phyloP scores from a whole-genome alignment of 805 yeast species.

The Ogataea methylovora region DNA sequence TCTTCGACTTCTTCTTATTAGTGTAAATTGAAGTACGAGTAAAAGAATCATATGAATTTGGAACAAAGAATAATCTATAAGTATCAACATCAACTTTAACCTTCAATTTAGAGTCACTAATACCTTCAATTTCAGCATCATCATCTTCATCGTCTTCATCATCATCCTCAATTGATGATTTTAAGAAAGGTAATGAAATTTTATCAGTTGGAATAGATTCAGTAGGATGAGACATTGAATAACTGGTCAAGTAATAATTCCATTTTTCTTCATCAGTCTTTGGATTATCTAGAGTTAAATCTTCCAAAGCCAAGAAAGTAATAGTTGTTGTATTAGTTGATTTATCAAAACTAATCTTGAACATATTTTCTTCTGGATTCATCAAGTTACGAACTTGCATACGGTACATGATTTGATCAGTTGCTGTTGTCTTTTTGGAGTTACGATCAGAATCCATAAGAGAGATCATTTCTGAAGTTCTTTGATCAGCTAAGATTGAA shows the following conservation, averaged over 20 bases:
- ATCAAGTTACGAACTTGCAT: conserved; percentile 78
- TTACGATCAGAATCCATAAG: conserved; percentile 79
- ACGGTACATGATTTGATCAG: conserved; percentile 84
- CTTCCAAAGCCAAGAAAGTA: conserved; percentile 83
- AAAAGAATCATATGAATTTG: conserved; percentile 72
- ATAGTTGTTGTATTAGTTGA: conserved; percentile 47
- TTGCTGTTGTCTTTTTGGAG: conserved; percentile 58
- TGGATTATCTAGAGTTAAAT: conserved; percentile 71
- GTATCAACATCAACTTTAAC: conserved; percentile 75
- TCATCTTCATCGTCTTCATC: conserved; percentile 30
- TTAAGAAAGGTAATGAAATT: conserved; percentile 73
- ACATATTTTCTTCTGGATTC: conserved; percentile 83
- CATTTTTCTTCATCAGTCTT: conserved; percentile 71
- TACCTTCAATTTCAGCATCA: conserved; percentile 45
- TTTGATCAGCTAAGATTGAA: conserved; percentile 68
- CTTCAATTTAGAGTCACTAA: conserved; percentile 59
- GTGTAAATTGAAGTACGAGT: conserved; percentile 48
- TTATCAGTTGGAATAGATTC: conserved; percentile 84
- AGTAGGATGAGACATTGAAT: conserved; percentile 92
- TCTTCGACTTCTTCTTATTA: conserved; percentile 21
- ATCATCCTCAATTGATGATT: conserved; percentile 44
- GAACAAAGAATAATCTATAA: conserved; percentile 75
- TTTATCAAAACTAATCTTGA: conserved; percentile 70
- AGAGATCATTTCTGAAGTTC: conserved; percentile 71
- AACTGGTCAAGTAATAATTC: conserved; percentile 91